Evolutionary conservation across 2,329 filamentous ascomycete species (phyloP), one percentile per base, ranked within the genome.

Genomic region (Clathrospora elynae): DNA sequence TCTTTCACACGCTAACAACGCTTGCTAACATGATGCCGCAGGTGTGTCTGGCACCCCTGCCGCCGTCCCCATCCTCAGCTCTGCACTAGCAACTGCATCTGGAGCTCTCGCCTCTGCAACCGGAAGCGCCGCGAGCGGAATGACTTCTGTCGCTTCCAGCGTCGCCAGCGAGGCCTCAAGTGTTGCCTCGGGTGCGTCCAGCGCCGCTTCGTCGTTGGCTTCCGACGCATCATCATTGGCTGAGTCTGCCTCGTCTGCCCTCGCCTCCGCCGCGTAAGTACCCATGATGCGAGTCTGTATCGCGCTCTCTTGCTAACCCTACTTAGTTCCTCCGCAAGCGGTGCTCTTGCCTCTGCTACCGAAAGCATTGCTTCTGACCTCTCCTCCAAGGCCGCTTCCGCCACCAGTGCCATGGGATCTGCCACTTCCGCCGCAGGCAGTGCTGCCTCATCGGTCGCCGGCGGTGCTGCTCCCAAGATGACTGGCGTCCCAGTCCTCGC

Each of bases 401-500:
- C 46, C 30, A 43, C 44, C 14, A 25, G 42, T 38, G 18, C 45
- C 45, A 49, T 51, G 32, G 46, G 48, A 28, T 39, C 48, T 10
- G 49, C 47, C 18, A 30, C 38, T 3, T 49, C 54, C 26, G 54
- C 49, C 28, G 35, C 38, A 28, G 42, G 42, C 41, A 31, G 43
- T 41, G 53, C 53, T 31, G 35, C 46, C 30, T 36, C 45, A 22
- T 53, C 55, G 28, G 49, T 45, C 35, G 43, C 37, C 6, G 6
- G 33, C 12, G 25, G 23, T 9, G 32, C 50, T 40, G 65, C 66
- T 24, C 49, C 67, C 47, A 64, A 61, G 57, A 59, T 56, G 37
- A 73, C 68, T 20, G 68, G 59, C 42, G 53, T 67, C 16, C 67
- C 70, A n/a, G n/a, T n/a, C 23, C 35, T 72, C 24, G 62, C 64